Evolutionary conservation across 192 early-diverging fungal species (phyloP), one percentile per base, ranked within the genome.

Genomic region (Entomortierella parvispora): DNA sequence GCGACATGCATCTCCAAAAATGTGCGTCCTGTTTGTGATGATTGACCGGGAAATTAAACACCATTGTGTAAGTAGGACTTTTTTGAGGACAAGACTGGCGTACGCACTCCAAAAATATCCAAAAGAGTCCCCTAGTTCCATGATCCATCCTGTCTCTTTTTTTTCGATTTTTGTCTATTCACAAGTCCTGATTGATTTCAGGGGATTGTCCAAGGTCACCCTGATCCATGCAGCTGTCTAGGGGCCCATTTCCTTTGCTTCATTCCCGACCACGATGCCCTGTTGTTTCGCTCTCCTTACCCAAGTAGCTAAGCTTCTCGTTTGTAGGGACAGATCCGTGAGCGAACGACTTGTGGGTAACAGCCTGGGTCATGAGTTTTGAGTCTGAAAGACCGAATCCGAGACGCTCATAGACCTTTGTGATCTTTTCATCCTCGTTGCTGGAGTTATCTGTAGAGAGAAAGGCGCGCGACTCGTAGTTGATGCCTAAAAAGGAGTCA

Each of bases 301-400:
- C 81, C 37, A 79, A 32, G 31, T 61, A 48, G 1, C 65, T 58
- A 15, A 83, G 61, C 29, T 54, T 72, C 45, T 87, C 85, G 48
- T 87, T 87, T 23, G 81, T 83, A 49, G 82, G 79, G 5, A 81
- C 62, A 33, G 32, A 71, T 60, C 79, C 85, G 44, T 87, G 81
- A 42, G 62, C 62, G 46, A 81, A 87, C 0, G 83, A 84, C 58
- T 81, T 81, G 51, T 87, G 85, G 10, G 83, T 87, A 23, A 87
- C 31, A 28, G 83, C 68, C 44, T 84, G 85, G 18, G 58, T 55
- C 53, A 84, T 69, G n/a, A 87, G 69, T 14, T 54, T 53, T 10
- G 83, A 55, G 49, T 81, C 80, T 42, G 82, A 80, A 4, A 81
- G 48, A 40, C 68, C 66, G 26, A 77, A 47, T 2, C 74, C 74